Evolutionary conservation across 768 basidiomycete genomes (phyloP), one percentile per base, ranked within the genome.

Genomic region (Lentinula detonsa): DNA sequence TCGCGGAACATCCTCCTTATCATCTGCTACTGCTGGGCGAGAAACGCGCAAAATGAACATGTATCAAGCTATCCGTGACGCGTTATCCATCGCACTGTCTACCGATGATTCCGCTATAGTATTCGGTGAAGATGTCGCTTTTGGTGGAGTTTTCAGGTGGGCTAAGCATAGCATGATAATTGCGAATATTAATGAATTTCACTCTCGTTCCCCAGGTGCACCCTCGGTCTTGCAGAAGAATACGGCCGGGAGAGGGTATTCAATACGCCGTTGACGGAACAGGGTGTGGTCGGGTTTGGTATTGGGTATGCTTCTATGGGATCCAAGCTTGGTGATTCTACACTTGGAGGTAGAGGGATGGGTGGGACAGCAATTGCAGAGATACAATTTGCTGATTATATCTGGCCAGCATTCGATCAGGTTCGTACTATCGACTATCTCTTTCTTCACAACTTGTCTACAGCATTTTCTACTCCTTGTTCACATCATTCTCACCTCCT

Each of bases 1-100:
- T 35, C 57, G 43, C 0, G 57, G 48, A 21, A 23, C 46, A 2
- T 48, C 46, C 4, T 18, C 33, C 9, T 15, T 42, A 34, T 42
- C 59, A 35, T 23, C 75, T 39, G 78, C 84, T 42, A 74, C 88
- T 13, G 90, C 85, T 18, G 91, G 91, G 15, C 82, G 91, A 55
- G 90, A 93, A 73, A 95, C 93, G 21, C 84, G 93, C 65, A 94
- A 95, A 76, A 96, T 96, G 93, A 98, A 98, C 70, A 77, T 88
- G 65, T 97, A 94, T 72, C 95, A 97, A 70, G 91, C 95, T 1
- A 83, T 98, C 13, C 81, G 95, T 51, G 93, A 96, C 70, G 93
- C 93, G 2, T 83, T 97, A 57, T 93, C 93, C 61, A 93, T 90
- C 62, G 91, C 91, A 4, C 73, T 98, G 18, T 76, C 81, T 34